phyloP scores from a whole-genome alignment of 108 stramenopile species.

The Cafeteria roenbergensis region DNA sequence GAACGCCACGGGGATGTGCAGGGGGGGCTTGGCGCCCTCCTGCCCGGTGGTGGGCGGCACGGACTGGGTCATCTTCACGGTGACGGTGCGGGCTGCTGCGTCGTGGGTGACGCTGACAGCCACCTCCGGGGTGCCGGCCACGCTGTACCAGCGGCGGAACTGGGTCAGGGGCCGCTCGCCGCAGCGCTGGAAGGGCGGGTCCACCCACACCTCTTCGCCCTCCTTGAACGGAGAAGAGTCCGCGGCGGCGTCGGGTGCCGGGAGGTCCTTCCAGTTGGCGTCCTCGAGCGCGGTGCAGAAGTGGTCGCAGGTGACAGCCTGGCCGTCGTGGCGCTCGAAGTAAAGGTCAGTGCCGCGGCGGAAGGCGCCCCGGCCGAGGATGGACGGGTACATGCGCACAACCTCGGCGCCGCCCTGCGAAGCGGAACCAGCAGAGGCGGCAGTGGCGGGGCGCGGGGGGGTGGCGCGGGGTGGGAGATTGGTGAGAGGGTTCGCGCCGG shows the following conservation, averaged over 20 bases:
- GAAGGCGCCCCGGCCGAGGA: slow-evolving; percentile 74
- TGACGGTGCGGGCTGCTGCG: slow-evolving; percentile 30
- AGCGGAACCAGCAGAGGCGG: too few species aligned
- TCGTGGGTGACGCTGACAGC: slow-evolving; percentile 49
- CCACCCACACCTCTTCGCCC: background rate
- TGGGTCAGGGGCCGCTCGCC: slow-evolving; percentile 20
- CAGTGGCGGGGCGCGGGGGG: too few species aligned
- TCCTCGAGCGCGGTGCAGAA: slow-evolving; percentile 85
- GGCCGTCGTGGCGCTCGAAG: slow-evolving; percentile 77
- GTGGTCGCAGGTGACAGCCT: slow-evolving; percentile 89
- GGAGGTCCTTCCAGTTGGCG: slow-evolving; percentile 38
- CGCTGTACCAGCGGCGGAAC: slow-evolving; percentile 78
- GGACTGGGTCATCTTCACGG: slow-evolving; percentile 47
- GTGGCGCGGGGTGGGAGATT: too few species aligned
- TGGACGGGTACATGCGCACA: slow-evolving; percentile 84
- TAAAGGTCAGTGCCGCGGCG: slow-evolving; percentile 82
- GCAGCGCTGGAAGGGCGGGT: background rate
- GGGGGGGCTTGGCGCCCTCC: slow-evolving; percentile 35
- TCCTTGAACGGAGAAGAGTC: slow-evolving; percentile 44
- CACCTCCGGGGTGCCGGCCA: slow-evolving; percentile 79
- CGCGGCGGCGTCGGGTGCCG: too few species aligned
- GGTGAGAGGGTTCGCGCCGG: too few species aligned
- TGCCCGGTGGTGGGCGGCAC: slow-evolving; percentile 33
- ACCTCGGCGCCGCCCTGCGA: slow-evolving; percentile 82
- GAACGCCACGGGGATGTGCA: slow-evolving; percentile 80